Conservation (phyloP, 805 yeast species). For the Saccharomyces jurei region DNA sequence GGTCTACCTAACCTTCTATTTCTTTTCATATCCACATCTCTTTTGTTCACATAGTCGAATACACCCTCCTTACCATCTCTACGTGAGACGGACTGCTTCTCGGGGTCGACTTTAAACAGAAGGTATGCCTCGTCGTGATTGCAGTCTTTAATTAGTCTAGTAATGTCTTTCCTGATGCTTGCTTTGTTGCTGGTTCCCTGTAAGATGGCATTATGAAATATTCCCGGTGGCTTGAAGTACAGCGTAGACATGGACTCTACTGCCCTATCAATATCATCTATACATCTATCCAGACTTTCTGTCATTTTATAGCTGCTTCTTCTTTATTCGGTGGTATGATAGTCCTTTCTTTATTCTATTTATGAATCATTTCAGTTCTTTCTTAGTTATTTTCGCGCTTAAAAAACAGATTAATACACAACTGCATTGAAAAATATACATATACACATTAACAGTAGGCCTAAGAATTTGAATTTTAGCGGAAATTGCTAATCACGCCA, state of each 20-base stretch:
- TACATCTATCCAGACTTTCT: constrained; percentile 24
- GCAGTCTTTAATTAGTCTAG: constrained; percentile 53
- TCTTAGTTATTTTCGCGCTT: neutral
- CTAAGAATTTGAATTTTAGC: neutral
- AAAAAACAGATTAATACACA: neutral
- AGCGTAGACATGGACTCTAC: constrained; percentile 36
- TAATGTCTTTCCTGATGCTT: constrained; percentile 31
- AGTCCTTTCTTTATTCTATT: neutral
- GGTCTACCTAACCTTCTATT: constrained; percentile 29
- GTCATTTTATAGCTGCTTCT: constrained; percentile 13
- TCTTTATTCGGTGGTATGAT: neutral
- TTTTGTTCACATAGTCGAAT: constrained; percentile 29
- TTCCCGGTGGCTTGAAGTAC: constrained; percentile 50
- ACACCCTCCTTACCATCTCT: constrained; percentile 43
- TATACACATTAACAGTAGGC: neutral
- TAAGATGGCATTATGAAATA: constrained; percentile 52
- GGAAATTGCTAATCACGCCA: constrained; percentile 59
- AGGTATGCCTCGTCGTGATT: constrained; percentile 41
- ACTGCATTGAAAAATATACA: neutral
- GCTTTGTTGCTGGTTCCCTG: constrained; percentile 9
- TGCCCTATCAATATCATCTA: constrained; percentile 33
- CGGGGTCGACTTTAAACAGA: constrained; percentile 37
- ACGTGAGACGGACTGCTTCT: constrained; percentile 35
- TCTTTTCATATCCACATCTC: constrained; percentile 26
- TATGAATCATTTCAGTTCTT: neutral